Evolutionary conservation across 1,284 basidiomycete genomes (phyloP).

Genomic region (Leccinum laetum): DNA sequence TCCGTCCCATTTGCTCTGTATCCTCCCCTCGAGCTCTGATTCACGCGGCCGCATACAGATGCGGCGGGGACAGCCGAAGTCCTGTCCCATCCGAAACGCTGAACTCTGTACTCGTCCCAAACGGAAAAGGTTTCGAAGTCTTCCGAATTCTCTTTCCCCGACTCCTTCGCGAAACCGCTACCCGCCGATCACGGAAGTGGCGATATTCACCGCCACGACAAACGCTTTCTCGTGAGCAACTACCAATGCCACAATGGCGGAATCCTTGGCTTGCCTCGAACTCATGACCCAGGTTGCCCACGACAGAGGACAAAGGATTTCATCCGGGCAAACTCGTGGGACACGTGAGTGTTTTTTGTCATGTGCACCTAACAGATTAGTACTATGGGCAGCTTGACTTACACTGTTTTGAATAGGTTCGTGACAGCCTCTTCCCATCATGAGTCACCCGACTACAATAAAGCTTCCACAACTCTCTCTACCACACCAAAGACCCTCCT

Average conservation of each 20-base stretch:
- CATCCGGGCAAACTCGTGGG: too few species aligned
- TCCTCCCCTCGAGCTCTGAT: background rate
- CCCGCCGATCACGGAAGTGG: slow-evolving; percentile 78
- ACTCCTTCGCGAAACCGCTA: slow-evolving; percentile 28
- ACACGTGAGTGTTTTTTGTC: too few species aligned
- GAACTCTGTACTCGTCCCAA: slow-evolving; percentile 87
- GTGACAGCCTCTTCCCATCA: slow-evolving; percentile 16
- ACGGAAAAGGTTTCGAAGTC: slow-evolving; percentile 77
- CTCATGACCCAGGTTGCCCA: too few species aligned
- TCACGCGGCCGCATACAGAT: slow-evolving; percentile 49
- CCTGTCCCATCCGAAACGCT: slow-evolving; percentile 52
- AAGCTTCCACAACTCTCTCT: slow-evolving; percentile 51
- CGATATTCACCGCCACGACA: slow-evolving; percentile 89
- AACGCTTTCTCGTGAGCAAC: slow-evolving; percentile 85
- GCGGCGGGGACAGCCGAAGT: slow-evolving; percentile 79
- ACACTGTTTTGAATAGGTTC: too few species aligned
- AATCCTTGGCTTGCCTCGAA: too few species aligned
- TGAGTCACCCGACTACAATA: slow-evolving; percentile 48
- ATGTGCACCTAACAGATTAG: too few species aligned
- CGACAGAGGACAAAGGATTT: too few species aligned
- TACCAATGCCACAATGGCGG: too few species aligned
- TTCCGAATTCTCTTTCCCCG: slow-evolving; percentile 47
- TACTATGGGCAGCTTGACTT: too few species aligned
- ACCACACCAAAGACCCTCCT: slow-evolving; percentile 29
- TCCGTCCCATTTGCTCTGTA: slow-evolving; percentile 34